A percentile compares a stretch with the other conserved stretches of the same genome.
Evolutionary conservation across 345 rosid species (phyloP).

Genomic region (Camelina neglecta): DNA sequence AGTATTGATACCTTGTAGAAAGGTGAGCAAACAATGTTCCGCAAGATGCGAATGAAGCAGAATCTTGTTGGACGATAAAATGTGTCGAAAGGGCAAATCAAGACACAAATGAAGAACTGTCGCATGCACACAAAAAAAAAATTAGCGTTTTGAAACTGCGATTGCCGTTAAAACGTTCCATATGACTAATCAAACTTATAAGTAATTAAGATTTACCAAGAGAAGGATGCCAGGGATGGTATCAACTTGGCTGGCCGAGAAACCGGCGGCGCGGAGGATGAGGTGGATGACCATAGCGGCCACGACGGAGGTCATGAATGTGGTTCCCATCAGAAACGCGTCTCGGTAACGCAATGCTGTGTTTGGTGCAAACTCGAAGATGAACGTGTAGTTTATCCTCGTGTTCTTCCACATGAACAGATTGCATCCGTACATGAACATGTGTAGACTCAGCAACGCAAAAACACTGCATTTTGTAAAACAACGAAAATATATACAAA

Average conservation of each 20-base stretch:
- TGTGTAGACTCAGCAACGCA: slow-evolving; percentile 85
- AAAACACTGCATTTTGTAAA: slow-evolving; percentile 62
- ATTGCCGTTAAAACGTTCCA: not conserved
- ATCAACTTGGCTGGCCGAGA: slow-evolving; percentile 62
- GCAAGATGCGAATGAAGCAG: slow-evolving; percentile 75
- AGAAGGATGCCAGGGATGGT: slow-evolving; percentile 87
- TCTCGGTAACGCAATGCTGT: slow-evolving; percentile 87
- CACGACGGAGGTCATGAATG: slow-evolving; percentile 89
- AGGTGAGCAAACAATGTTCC: slow-evolving; percentile 90
- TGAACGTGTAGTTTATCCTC: slow-evolving; percentile 85
- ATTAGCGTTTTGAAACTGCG: slow-evolving; percentile 12
- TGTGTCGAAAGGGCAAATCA: slow-evolving; percentile 78
- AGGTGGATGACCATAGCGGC: slow-evolving; percentile 88
- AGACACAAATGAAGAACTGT: slow-evolving; percentile 65
- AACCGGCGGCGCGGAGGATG: slow-evolving; percentile 64
- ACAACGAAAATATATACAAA: not conserved
- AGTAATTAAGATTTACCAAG: slow-evolving; percentile 45
- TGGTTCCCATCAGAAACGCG: slow-evolving; percentile 83
- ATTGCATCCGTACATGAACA: slow-evolving; percentile 96
- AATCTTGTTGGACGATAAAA: slow-evolving; percentile 83
- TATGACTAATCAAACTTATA: not conserved
- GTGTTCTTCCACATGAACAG: slow-evolving; percentile 80
- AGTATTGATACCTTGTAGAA: slow-evolving; percentile 68
- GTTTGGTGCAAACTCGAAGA: slow-evolving; percentile 75
- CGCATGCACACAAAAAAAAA: not conserved